Evolutionary conservation across 2,329 filamentous ascomycete species (phyloP).

Genomic region (Penicillium italicum): DNA sequence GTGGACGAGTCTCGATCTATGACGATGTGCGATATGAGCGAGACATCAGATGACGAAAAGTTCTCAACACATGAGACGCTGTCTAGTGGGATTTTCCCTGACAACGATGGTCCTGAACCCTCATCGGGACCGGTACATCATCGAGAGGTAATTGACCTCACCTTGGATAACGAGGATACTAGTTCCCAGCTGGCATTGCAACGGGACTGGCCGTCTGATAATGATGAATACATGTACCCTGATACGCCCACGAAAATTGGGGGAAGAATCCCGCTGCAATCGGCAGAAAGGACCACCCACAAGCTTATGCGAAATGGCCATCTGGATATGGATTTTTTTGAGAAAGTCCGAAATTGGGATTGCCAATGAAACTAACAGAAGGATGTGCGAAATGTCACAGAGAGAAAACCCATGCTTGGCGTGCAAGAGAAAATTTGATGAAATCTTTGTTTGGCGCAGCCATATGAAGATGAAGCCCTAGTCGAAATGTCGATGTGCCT

Average conservation of each 20-base stretch:
- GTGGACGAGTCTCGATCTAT: background rate
- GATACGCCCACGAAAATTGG: background rate
- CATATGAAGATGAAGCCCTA: background rate
- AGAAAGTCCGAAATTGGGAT: background rate
- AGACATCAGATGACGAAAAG: background rate
- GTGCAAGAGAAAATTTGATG: background rate
- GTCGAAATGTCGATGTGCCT: background rate
- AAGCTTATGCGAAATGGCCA: background rate
- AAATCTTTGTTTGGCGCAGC: background rate
- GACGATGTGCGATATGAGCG: background rate
- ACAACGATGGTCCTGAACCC: background rate
- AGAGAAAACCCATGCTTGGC: background rate
- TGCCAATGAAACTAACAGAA: background rate
- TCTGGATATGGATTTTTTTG: background rate
- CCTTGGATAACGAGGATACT: background rate
- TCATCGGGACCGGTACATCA: too few species aligned
- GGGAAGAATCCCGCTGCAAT: background rate
- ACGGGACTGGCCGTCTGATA: background rate
- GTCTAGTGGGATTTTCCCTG: background rate
- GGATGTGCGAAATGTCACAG: background rate
- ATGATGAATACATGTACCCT: background rate
- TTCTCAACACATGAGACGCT: slow-evolving; percentile 2
- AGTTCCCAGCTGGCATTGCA: background rate
- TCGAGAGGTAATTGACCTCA: background rate
- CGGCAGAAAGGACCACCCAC: background rate